Conservation (phyloP, 2,329 filamentous ascomycete species). For the Cladorrhinum sp. region DNA sequence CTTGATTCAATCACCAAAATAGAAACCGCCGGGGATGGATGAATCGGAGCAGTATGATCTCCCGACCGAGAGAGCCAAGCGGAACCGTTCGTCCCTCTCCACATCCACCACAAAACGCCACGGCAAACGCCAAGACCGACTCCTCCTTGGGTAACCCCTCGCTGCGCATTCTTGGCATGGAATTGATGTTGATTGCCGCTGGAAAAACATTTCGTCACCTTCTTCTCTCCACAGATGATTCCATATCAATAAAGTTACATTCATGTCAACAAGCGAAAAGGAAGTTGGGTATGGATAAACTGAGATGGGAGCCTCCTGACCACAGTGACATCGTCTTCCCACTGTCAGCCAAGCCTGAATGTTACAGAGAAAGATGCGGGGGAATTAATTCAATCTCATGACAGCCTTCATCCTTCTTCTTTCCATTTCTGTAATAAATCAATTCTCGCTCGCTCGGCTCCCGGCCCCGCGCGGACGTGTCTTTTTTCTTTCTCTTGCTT, state of each 20-base stretch:
- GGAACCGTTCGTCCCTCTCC: too few species aligned
- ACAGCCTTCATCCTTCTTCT: too few species aligned
- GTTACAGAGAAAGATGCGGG: neutral
- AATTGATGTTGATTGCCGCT: too few species aligned
- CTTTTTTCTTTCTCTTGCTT: neutral
- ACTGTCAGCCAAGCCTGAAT: neutral
- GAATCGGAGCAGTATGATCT: too few species aligned
- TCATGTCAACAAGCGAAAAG: neutral
- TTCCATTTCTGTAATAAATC: neutral
- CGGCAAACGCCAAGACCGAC: too few species aligned
- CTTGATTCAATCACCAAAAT: too few species aligned
- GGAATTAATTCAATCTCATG: neutral
- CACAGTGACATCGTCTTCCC: neutral
- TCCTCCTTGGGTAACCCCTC: too few species aligned
- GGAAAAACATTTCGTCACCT: too few species aligned
- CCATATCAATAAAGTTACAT: neutral
- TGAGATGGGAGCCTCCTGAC: neutral
- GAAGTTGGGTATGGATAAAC: neutral
- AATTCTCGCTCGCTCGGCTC: neutral
- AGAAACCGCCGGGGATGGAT: neutral
- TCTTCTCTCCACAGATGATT: too few species aligned
- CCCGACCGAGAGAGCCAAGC: too few species aligned
- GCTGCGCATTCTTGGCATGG: too few species aligned
- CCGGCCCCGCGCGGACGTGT: neutral
- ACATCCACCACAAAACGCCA: too few species aligned